Conservation (phyloP, 2,329 filamentous ascomycete species). For the Tolypocladium tundrense region DNA sequence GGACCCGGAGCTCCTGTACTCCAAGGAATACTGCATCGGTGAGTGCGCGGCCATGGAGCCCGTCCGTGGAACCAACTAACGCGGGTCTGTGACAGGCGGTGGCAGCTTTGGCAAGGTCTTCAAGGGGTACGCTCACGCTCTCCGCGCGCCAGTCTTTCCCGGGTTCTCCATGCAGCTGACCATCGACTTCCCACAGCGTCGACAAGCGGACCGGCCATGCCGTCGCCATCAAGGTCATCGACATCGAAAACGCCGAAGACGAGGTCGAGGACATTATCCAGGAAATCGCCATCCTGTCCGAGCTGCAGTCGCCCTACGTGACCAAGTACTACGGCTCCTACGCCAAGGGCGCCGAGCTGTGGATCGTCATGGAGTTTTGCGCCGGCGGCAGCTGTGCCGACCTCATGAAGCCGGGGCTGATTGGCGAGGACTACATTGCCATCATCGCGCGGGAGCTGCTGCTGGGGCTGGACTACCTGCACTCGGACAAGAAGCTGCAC, state of each 20-base stretch:
- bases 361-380: slow-evolving; percentile 99
- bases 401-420: slow-evolving; percentile 84
- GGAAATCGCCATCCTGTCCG: slow-evolving; percentile 94
- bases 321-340: slow-evolving; percentile 98
- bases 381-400: slow-evolving; percentile 94
- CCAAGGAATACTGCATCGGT: slow-evolving; percentile 86
- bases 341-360: slow-evolving; percentile 88
- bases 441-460: slow-evolving; percentile 89
- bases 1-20: slow-evolving; percentile 87
- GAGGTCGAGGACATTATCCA: slow-evolving; percentile 99
- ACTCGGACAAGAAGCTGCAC: slow-evolving; percentile 92
- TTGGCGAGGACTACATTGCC: slow-evolving; percentile 91
- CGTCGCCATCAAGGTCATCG: slow-evolving; percentile 97
- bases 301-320: slow-evolving; percentile 90
- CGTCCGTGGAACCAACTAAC: neutral
- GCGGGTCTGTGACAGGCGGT: slow-evolving; percentile 50
- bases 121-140: slow-evolving; percentile 59
- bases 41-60: slow-evolving; percentile 14
- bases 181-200: slow-evolving; percentile 46
- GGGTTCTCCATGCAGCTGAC: neutral
- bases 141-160: neutral
- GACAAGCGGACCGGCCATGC: slow-evolving; percentile 88
- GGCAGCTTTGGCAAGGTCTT: slow-evolving; percentile 98
- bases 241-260: slow-evolving; percentile 97
- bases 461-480: slow-evolving; percentile 83